Evolutionary conservation across 1,284 basidiomycete species (phyloP).

Genomic region (Hemileia vastatrix): DNA sequence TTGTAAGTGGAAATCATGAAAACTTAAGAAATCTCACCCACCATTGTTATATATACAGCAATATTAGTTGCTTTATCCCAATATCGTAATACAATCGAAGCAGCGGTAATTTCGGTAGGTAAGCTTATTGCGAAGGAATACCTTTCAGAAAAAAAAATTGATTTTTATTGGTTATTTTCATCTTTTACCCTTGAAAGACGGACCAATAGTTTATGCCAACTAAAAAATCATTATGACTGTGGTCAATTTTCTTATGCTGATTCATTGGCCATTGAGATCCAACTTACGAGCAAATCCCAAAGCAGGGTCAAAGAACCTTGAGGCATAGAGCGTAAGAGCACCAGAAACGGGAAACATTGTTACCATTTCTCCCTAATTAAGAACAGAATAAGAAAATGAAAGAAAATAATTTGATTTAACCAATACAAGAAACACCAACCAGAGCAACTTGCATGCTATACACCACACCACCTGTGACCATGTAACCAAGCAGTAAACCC

Average conservation of each 20-base stretch:
- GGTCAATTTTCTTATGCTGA: too few relatives aligned
- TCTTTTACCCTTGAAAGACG: too few relatives aligned
- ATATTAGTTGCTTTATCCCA: conserved; percentile 26
- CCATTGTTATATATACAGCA: conserved; percentile 3
- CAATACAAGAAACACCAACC: background rate
- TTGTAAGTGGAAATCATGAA: too few relatives aligned
- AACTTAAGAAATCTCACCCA: background rate
- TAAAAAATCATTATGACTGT: too few relatives aligned
- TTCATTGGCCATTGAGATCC: too few relatives aligned
- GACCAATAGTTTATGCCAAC: too few relatives aligned
- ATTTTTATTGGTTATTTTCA: too few relatives aligned
- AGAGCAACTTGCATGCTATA: conserved; percentile 21
- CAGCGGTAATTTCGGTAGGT: conserved; percentile 23
- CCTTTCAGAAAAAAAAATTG: too few relatives aligned
- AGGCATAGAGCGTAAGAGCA: conserved; percentile 7
- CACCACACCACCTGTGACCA: conserved; percentile 28
- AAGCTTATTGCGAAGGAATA: conserved; percentile 51
- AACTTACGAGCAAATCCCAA: conserved; percentile 17
- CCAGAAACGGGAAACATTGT: conserved; percentile 23
- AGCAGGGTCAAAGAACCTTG: conserved; percentile 17
- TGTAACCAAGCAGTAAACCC: conserved; percentile 45
- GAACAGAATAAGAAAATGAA: background rate
- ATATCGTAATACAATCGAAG: conserved; percentile 11
- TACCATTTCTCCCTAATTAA: conserved; percentile 22
- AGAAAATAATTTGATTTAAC: background rate